Evolutionary conservation across 495 filamentous ascomycete species (phyloP), one percentile per base, ranked within the genome.

Genomic region (Tricharina praecox): DNA sequence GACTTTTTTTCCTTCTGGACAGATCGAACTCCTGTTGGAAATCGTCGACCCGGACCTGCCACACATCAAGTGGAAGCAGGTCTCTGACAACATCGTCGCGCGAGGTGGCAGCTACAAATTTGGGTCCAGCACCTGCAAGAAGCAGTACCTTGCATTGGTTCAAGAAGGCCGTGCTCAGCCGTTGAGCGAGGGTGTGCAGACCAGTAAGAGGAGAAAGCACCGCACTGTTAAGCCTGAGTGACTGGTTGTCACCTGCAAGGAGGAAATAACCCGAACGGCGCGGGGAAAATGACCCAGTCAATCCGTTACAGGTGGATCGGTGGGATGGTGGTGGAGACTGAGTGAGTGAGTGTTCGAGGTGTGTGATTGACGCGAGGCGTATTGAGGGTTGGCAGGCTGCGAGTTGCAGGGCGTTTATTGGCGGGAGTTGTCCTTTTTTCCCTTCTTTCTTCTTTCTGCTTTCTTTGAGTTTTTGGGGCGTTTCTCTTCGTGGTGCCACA

Each of bases 81-180:
- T 93, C 2, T 72, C 77, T 1, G 71, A 82, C 50, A 79, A 81
- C 49, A 90, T 95, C 37, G 63, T 63, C 46, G 55, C 57, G 1
- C 59, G 80, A 49, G 87, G 85, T 13, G 86, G 84, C 0, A 79
- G 76, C 2, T 94, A 93, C 60, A 72, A 69, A 37, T 95, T 93
- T 62, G 85, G 84, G 0, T 78, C 85, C 61, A 76, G 82, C 2
- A 93, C 86, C 0, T 88, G 82, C 56, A 84, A 85, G 61, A 92
- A 84, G 68, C 82, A 85, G 58, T 95, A 78, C 71, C 67, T 77
- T 49, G 67, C 70, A 45, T 55, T 72, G 49, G 60, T 52, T 20
- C 45, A 32, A 15, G 44, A 43, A 10, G 57, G 57, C 5, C 53
- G 53, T 2, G 55, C 53, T 15, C 18, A 9, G 9, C 45, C 55